Evolutionary conservation across 768 basidiomycete genomes (phyloP), one percentile per base, ranked within the genome.

Genomic region (Hericium erinaceus): DNA sequence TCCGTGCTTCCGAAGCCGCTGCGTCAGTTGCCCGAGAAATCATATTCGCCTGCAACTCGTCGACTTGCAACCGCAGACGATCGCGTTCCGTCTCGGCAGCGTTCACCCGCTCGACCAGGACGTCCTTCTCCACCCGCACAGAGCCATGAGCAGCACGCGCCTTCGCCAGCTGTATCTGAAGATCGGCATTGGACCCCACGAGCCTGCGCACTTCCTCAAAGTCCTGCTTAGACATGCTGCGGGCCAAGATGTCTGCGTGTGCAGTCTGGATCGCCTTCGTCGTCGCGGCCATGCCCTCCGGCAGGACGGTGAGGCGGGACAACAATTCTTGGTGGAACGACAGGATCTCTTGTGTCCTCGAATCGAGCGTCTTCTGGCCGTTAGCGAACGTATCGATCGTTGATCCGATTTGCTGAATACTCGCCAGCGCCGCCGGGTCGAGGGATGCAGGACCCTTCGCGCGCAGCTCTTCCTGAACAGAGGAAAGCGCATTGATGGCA

Each of bases 81-180:
- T 92, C 86, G 20, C 87, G 81, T 55, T 92, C 89, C 28, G 68
- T 73, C 67, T 92, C 89, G 0, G 75, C 74, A 22, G 73, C 73
- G 22, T 68, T 71, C 33, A 89, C 70, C 60, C 87, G 86, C 61
- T 90, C 87, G 20, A 65, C 70, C 49, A 90, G 67, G 39, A 80
- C 72, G 52, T 92, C 90, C 71, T 91, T 93, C 74, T 93, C 90
- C 13, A 88, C 88, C 15, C 87, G 82, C 5, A 87, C 79, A 65
- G 88, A 85, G 0, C 89, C 88, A 63, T 89, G 84, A 13, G 83
- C 82, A 20, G 83, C 81, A 55, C 88, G 85, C 52, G 90, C 86
- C 70, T 89, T 89, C 12, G 82, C 80, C 11, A 92, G 64, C 64
- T 90, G 85, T 38, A 83, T 73, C 64, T 90, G 88, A 52, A 82